Base-by-base conservation (phyloP, 441 rosid species). In the Capsella rubella region DNA sequence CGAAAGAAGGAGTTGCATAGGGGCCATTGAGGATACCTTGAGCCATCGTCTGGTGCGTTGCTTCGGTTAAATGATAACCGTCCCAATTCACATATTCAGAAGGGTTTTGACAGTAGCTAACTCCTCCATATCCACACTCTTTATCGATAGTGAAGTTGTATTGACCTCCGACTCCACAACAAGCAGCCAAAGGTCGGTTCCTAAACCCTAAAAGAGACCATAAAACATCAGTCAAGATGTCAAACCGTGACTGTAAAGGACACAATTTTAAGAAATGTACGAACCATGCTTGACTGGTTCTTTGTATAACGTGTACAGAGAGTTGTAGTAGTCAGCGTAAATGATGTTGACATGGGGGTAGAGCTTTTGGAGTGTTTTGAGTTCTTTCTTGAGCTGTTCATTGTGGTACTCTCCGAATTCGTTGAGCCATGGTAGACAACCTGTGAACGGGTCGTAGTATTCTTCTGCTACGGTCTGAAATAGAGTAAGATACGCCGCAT, bases 391-490 rank as follows among this genome's bases (percentile, higher is more conserved):
- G 3, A 84, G 86, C 27, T 39, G 16, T 18, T 78, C 59, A 4
- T 86, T 79, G 62, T 84, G 86, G 67, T 82, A 18, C 34, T 59
- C 37, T 0, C 75, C 55, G 11, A 86, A 82, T 9, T 81, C 31
- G n/a, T 86, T 84, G 28, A 71, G 46, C 87, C 82, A 77, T 34
- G 42, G 51, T 4, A 86, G 34, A 62, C 86, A 86, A 47, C 73
- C 78, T 28, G 78, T 74, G 5, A 50, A 40, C 4, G 78, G 78
- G 37, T 75, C 69, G 11, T 52, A 5, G 32, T 75, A 55, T 18
- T 49, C 28, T 43, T 52, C 67, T 39, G 54, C 0, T 2, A 14
- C 9, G 15, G 69, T 59, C 18, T 42, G 50, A 60, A 56, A 75
- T 10, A 39, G 59, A n/a, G 79, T 75, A 16, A 67, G 61, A 67